Evolutionary conservation across 352 stramenopile genomes (phyloP).

Genomic region (Pythium coloratum): DNA sequence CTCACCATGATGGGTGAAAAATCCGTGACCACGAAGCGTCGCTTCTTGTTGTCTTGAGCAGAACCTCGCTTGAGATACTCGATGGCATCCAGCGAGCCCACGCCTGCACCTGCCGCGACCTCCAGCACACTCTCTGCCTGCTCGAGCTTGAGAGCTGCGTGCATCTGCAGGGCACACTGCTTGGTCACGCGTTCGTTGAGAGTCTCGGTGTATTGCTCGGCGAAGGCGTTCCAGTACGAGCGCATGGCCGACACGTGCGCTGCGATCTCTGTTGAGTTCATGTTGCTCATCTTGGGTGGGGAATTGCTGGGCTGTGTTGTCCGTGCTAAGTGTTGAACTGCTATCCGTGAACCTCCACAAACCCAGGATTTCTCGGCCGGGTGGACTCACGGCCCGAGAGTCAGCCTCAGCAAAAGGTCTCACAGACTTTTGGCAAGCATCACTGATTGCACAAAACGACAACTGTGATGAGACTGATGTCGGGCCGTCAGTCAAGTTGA

Average conservation of each 20-base stretch:
- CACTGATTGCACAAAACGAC: too few relatives aligned
- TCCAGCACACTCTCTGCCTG: conserved; percentile 42
- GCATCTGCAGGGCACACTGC: conserved; percentile 45
- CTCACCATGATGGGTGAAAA: conserved; percentile 46
- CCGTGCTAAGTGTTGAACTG: too few relatives aligned
- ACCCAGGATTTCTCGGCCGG: too few relatives aligned
- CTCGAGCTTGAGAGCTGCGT: conserved; percentile 54
- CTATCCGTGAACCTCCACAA: too few relatives aligned
- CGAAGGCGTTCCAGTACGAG: conserved; percentile 12
- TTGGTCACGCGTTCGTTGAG: conserved; percentile 49
- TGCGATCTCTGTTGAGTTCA: neutral
- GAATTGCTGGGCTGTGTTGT: too few relatives aligned
- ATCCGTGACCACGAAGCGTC: conserved; percentile 39
- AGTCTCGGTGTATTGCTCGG: conserved; percentile 41
- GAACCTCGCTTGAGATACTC: conserved; percentile 24
- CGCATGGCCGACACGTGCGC: conserved; percentile 10
- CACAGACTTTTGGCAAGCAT: too few relatives aligned
- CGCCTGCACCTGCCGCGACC: conserved; percentile 44
- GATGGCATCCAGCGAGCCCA: conserved; percentile 45
- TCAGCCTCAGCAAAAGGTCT: too few relatives aligned
- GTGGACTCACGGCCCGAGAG: too few relatives aligned
- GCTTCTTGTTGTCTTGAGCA: conserved; percentile 22
- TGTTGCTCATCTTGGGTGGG: neutral
- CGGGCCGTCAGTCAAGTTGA: too few relatives aligned
- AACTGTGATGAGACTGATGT: too few relatives aligned